Conservation (phyloP, 2,329 filamentous ascomycete genomes). For the Claviceps spartinae region DNA sequence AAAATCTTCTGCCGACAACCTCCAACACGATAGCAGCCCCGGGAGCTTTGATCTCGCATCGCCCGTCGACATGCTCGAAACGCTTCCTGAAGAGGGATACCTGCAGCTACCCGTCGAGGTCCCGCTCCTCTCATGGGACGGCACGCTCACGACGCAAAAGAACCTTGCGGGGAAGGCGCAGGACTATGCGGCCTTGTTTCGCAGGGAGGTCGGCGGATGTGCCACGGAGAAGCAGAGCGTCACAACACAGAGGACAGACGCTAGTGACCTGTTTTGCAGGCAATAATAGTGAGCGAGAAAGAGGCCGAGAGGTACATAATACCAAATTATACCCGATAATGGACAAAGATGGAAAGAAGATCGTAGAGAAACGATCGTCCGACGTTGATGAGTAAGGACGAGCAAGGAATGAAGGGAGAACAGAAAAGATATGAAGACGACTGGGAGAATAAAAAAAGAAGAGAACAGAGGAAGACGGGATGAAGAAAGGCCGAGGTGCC, state of each 20-base stretch:
- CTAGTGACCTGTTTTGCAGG: slow-evolving; percentile 54
- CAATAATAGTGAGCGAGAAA: background rate
- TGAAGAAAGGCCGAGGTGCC: too few relatives aligned
- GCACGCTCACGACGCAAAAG: slow-evolving; percentile 28
- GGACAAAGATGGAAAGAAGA: too few relatives aligned
- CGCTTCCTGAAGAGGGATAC: slow-evolving; percentile 28
- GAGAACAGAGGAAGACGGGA: background rate
- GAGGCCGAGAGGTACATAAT: too few relatives aligned
- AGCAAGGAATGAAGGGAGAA: too few relatives aligned
- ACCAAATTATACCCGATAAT: too few relatives aligned
- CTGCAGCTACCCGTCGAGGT: slow-evolving; percentile 32
- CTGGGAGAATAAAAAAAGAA: background rate
- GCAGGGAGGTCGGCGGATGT: slow-evolving; percentile 55
- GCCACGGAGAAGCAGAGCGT: slow-evolving; percentile 15
- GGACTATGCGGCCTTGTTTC: slow-evolving; percentile 46
- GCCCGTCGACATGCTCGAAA: slow-evolving; percentile 31
- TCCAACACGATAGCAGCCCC: slow-evolving; percentile 18
- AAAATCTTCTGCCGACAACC: slow-evolving; percentile 10
- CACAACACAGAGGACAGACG: slow-evolving; percentile 20
- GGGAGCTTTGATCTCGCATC: slow-evolving; percentile 30
- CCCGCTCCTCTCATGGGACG: slow-evolving; percentile 53
- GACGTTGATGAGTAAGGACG: too few relatives aligned
- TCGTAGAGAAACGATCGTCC: too few relatives aligned
- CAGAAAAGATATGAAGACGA: too few relatives aligned
- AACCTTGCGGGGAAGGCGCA: slow-evolving; percentile 30